A percentile compares a stretch with the other conserved stretches of the same genome.
phyloP scores from a whole-genome alignment of 1,284 basidiomycete species.

The Pascua sp. region DNA sequence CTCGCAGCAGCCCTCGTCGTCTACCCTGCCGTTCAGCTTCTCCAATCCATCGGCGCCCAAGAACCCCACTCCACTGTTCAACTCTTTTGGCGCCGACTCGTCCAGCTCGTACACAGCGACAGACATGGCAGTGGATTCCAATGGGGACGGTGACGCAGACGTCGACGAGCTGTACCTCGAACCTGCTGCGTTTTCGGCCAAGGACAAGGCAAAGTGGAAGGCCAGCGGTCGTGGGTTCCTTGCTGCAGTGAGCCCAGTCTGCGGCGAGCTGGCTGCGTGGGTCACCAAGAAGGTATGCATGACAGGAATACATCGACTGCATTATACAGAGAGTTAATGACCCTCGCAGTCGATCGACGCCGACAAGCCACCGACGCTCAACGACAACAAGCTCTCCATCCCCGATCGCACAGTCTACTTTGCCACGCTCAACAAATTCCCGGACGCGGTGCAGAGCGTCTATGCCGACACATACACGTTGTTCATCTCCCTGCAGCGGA shows the following conservation, averaged over 20 bases:
- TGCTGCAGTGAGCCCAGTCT: slow-evolving; percentile 32
- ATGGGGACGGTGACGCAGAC: slow-evolving; percentile 5
- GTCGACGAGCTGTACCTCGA: slow-evolving; percentile 21
- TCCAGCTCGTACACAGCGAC: not conserved
- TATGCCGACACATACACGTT: slow-evolving; percentile 48
- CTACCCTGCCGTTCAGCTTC: slow-evolving; percentile 11
- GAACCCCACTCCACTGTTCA: slow-evolving; percentile 16
- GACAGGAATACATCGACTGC: not conserved
- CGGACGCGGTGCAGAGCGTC: slow-evolving; percentile 29
- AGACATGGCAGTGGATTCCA: slow-evolving; percentile 3
- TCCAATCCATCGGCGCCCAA: slow-evolving; percentile 9
- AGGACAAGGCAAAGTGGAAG: slow-evolving; percentile 36
- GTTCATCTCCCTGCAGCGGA: slow-evolving; percentile 45
- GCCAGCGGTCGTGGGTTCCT: slow-evolving; percentile 26
- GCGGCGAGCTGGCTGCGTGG: slow-evolving; percentile 38
- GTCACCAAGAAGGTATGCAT: slow-evolving; percentile 28
- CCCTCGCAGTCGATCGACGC: slow-evolving; percentile 13
- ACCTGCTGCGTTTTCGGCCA: slow-evolving; percentile 27
- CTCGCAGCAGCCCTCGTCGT: slow-evolving; percentile 11
- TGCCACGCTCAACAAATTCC: slow-evolving; percentile 26
- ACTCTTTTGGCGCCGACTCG: slow-evolving; percentile 11
- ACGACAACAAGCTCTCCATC: slow-evolving; percentile 15
- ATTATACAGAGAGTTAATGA: too few species aligned
- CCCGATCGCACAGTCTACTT: slow-evolving; percentile 36
- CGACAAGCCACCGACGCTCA: slow-evolving; percentile 19